Conservation (phyloP, 345 rosid species). For the Crucihimalaya himalaica region DNA sequence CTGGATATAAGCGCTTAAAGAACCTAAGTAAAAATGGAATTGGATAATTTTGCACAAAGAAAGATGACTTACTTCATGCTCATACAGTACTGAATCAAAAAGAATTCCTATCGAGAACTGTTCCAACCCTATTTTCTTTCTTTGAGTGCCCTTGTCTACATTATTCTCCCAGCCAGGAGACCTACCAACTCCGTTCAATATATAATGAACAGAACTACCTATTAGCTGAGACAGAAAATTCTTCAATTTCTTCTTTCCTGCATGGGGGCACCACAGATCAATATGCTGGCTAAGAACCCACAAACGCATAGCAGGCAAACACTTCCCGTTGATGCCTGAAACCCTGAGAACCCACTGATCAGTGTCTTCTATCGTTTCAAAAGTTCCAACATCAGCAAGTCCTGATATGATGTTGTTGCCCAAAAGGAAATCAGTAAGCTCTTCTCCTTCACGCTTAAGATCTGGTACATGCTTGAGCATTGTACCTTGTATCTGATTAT, state of each 20-base stretch:
- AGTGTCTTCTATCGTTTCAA: slow-evolving; percentile 39
- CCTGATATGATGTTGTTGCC: slow-evolving; percentile 45
- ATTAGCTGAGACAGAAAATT: slow-evolving; percentile 61
- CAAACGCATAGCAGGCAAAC: slow-evolving; percentile 72
- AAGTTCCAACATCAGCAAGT: slow-evolving; percentile 39
- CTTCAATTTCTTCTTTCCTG: slow-evolving; percentile 61
- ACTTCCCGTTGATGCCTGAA: slow-evolving; percentile 56
- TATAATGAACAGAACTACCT: slow-evolving; percentile 48
- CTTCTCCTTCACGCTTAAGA: slow-evolving; percentile 69
- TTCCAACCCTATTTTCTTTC: slow-evolving; percentile 44
- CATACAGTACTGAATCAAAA: slow-evolving; percentile 60
- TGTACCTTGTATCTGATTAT: slow-evolving; percentile 43
- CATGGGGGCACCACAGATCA: slow-evolving; percentile 78
- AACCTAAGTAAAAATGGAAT: not conserved
- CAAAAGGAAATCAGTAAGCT: slow-evolving; percentile 64
- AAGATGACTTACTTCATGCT: slow-evolving; percentile 63
- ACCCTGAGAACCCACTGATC: slow-evolving; percentile 54
- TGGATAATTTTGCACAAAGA: not conserved
- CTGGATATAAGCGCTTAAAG: slow-evolving; percentile 10
- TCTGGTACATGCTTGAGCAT: slow-evolving; percentile 46
- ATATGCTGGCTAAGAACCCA: slow-evolving; percentile 72
- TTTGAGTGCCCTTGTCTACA: slow-evolving; percentile 40
- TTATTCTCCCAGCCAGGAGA: slow-evolving; percentile 35
- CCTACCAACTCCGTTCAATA: slow-evolving; percentile 33
- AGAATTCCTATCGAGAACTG: slow-evolving; percentile 69